Evolutionary conservation across 2,329 filamentous ascomycete species (phyloP).

Genomic region (Colletotrichum sidae): DNA sequence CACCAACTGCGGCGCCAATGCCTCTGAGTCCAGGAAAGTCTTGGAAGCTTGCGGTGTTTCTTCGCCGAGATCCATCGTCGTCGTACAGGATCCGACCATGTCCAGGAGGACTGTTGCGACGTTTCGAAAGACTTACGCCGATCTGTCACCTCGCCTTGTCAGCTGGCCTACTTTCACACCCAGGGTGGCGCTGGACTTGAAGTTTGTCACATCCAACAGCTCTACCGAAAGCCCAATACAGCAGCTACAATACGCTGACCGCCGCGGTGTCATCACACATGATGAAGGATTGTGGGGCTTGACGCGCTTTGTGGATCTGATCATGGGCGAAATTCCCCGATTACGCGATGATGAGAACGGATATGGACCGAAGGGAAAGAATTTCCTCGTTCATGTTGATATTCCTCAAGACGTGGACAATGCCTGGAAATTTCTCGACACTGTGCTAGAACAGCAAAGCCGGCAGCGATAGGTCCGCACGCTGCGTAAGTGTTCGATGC

Average conservation of each 20-base stretch:
- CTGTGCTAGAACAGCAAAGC: not conserved
- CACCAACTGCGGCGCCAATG: constrained; percentile 59
- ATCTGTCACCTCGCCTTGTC: constrained; percentile 12
- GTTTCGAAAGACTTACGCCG: constrained; percentile 52
- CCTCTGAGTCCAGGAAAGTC: constrained; percentile 48
- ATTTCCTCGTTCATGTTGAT: constrained; percentile 57
- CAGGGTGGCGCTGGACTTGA: not conserved
- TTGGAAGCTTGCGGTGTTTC: constrained; percentile 46
- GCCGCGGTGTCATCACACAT: not conserved
- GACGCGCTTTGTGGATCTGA: constrained; percentile 52
- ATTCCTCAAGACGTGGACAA: constrained; percentile 49
- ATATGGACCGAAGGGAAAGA: constrained; percentile 56
- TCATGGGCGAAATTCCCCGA: constrained; percentile 57
- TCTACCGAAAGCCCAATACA: not conserved
- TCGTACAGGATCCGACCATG: constrained; percentile 61
- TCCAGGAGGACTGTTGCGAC: constrained; percentile 52
- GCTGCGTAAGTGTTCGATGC: no score
- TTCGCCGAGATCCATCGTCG: constrained; percentile 43
- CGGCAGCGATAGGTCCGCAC: constrained; percentile 1
- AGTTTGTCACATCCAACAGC: not conserved
- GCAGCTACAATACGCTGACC: constrained; percentile 5
- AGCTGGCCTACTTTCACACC: constrained; percentile 36
- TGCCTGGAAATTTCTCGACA: constrained; percentile 45
- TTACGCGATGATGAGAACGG: constrained; percentile 54
- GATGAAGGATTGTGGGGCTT: constrained; percentile 49